phyloP scores from a whole-genome alignment of 495 filamentous ascomycete species.

The Annulohypoxylon maeteangense region DNA sequence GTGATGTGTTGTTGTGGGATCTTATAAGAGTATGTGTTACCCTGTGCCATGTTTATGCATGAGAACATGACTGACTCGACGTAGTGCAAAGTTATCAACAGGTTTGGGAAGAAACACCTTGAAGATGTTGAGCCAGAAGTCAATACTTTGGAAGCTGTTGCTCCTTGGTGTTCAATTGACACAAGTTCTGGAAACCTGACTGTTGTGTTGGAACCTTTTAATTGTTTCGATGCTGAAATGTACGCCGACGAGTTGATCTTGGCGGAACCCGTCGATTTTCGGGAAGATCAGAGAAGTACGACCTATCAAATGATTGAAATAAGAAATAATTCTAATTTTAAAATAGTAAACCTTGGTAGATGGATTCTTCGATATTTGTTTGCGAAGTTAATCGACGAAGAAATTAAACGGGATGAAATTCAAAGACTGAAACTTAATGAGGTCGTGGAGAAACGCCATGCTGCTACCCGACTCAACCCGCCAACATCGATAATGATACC shows the following conservation, averaged over 20 bases:
- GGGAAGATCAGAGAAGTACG: constrained; percentile 95
- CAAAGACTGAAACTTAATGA: constrained; percentile 75
- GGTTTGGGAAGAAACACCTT: constrained; percentile 90
- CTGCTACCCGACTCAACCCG: constrained; percentile 63
- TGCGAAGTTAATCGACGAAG: constrained; percentile 85
- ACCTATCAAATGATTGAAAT: not conserved
- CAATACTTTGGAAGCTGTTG: constrained; percentile 87
- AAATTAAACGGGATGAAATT: constrained; percentile 80
- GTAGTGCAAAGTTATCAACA: constrained; percentile 84
- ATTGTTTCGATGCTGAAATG: constrained; percentile 97
- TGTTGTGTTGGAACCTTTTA: constrained; percentile 91
- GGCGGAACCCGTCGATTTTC: constrained; percentile 78
- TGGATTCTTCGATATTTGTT: constrained; percentile 97
- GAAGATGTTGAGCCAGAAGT: constrained; percentile 90
- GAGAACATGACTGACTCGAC: constrained; percentile 26
- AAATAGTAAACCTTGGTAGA: constrained; percentile 90
- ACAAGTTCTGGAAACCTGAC: constrained; percentile 90
- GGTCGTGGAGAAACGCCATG: constrained; percentile 65
- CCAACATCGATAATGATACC: constrained; percentile 75
- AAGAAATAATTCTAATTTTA: constrained; percentile 15
- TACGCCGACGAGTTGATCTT: constrained; percentile 89
- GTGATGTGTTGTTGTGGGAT: constrained; percentile 97
- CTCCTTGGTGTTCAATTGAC: constrained; percentile 95
- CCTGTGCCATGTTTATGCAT: not conserved
- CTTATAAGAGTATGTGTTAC: constrained; percentile 72